Evolutionary conservation across 805 yeast genomes (phyloP).

Genomic region (Schwanniomyces pseudopolymorphus): DNA sequence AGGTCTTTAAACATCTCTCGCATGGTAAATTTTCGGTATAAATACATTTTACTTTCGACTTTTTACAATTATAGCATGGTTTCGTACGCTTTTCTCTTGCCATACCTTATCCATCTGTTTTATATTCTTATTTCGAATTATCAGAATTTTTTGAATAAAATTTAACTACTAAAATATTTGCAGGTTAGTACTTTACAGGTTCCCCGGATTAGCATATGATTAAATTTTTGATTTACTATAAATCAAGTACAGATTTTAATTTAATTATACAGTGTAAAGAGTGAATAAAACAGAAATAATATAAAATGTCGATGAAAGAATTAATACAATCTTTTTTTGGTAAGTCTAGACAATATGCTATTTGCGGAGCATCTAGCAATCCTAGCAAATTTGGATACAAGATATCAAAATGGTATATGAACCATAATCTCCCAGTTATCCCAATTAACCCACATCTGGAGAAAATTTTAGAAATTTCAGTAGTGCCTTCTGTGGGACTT

Average conservation of each 20-base stretch:
- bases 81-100: constrained; percentile 46
- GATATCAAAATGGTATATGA: constrained; percentile 66
- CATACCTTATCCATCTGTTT: constrained; percentile 12
- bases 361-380: constrained; percentile 70
- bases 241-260: no score
- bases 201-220: background rate
- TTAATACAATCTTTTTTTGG: constrained; percentile 49
- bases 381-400: constrained; percentile 67
- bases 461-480: constrained; percentile 45
- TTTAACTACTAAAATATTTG: no score
- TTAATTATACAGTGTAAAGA: no score
- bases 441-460: constrained; percentile 64
- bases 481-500: constrained; percentile 30
- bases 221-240: background rate
- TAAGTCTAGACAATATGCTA: constrained; percentile 54
- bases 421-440: constrained; percentile 54
- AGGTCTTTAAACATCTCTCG: constrained; percentile 52
- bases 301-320: constrained; percentile 35
- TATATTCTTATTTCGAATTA: no score
- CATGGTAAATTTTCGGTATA: constrained; percentile 52
- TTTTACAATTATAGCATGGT: constrained; percentile 65
- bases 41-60: constrained; percentile 61
- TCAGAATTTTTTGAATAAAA: background rate
- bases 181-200: no score
- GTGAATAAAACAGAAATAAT: background rate